A percentile compares a stretch with the other conserved stretches of the same genome.
Evolutionary conservation across 202 grass and related monocot genomes (phyloP).

Genomic region (Zizania palustris): DNA sequence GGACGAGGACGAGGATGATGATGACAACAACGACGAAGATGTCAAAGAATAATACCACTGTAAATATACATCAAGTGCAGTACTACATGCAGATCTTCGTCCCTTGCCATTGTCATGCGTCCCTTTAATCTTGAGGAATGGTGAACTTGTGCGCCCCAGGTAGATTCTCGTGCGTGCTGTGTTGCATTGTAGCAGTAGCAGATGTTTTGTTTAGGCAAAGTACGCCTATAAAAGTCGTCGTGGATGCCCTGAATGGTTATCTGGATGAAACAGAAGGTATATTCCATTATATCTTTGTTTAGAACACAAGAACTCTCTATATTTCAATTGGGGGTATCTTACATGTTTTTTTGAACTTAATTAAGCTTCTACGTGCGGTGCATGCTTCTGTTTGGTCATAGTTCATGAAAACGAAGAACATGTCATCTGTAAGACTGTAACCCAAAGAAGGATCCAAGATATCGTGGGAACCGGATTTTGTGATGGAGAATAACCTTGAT

Average conservation of each 20-base stretch:
- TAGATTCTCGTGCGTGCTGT: slow-evolving; percentile 35
- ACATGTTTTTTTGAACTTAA: neutral
- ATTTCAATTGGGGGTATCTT: neutral
- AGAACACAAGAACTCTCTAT: neutral
- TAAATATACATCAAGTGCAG: slow-evolving; percentile 21
- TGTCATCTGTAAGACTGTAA: no score
- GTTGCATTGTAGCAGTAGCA: slow-evolving; percentile 25
- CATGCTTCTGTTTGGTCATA: no score
- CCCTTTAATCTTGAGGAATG: neutral
- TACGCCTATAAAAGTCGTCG: slow-evolving; percentile 34
- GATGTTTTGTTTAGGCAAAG: slow-evolving; percentile 32
- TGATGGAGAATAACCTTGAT: no score
- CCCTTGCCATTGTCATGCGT: neutral
- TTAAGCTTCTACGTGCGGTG: neutral
- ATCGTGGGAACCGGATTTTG: no score
- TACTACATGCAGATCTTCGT: slow-evolving; percentile 6
- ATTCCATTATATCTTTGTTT: slow-evolving; percentile 8
- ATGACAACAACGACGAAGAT: slow-evolving; percentile 33
- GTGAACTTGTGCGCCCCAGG: slow-evolving; percentile 32
- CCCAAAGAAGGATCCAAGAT: no score
- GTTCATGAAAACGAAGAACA: no score
- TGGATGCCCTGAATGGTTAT: slow-evolving; percentile 28
- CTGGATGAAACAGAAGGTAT: slow-evolving; percentile 7
- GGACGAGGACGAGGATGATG: slow-evolving; percentile 14
- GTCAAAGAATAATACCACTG: slow-evolving; percentile 36